Percentiles rank a stretch among this genome's conserved stretches.
Evolutionary conservation across 1,284 basidiomycete genomes (phyloP).

Genomic region (Entoloma clypeatum): DNA sequence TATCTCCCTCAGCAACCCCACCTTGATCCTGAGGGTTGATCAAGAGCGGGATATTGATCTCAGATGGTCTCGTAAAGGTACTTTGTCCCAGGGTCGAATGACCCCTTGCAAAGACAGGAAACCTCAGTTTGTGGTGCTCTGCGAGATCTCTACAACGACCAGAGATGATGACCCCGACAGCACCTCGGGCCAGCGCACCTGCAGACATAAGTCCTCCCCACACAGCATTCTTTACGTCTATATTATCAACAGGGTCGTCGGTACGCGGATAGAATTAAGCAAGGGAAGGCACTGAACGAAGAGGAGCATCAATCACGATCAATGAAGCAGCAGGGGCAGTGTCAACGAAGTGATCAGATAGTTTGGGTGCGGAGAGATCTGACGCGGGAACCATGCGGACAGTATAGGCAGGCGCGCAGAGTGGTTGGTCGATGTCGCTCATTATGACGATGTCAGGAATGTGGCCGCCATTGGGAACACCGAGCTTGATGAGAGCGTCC

Average conservation of each 20-base stretch:
- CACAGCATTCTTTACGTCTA: conserved; percentile 79
- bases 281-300: conserved; percentile 41
- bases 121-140: conserved; percentile 67
- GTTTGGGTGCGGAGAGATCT: conserved; percentile 63
- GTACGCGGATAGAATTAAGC: conserved; percentile 6
- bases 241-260: conserved; percentile 8
- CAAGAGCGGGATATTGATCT: conserved; percentile 69
- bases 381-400: conserved; percentile 79
- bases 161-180: conserved; percentile 75
- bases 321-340: conserved; percentile 64
- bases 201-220: conserved; percentile 94
- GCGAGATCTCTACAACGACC: conserved; percentile 81
- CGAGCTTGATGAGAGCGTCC: conserved; percentile 87
- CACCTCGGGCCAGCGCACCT: conserved; percentile 67
- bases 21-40: conserved; percentile 47
- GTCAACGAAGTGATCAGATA: conserved; percentile 82
- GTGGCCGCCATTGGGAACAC: conserved; percentile 71
- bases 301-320: conserved; percentile 77
- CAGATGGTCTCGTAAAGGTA: conserved; percentile 82
- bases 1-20: conserved; percentile 23
- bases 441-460: conserved; percentile 72
- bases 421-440: conserved; percentile 36
- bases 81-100: conserved; percentile 87
- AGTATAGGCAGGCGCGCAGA: conserved; percentile 85
- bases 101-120: conserved; percentile 78